Evolutionary conservation across 2,329 filamentous ascomycete genomes (phyloP).

Genomic region (Arthrobotrys entomopaga): DNA sequence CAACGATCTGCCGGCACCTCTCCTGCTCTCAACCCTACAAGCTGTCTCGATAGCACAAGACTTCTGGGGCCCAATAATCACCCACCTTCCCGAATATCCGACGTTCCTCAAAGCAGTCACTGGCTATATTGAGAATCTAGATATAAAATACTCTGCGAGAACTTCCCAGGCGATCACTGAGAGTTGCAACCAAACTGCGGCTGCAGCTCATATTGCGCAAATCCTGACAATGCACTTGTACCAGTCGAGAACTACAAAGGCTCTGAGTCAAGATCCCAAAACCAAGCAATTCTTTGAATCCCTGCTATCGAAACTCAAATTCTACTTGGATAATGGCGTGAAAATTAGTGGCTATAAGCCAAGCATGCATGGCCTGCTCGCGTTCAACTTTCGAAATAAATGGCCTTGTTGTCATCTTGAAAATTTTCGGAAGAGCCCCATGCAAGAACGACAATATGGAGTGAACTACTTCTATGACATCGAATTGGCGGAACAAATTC

Average conservation of each 20-base stretch:
- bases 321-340: slow-evolving; percentile 81
- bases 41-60: slow-evolving; percentile 91
- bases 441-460: slow-evolving; percentile 75
- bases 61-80: slow-evolving; percentile 94
- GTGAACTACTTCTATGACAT: slow-evolving; percentile 85
- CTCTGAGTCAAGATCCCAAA: slow-evolving; percentile 71
- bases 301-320: slow-evolving; percentile 78
- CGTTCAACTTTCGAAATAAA: slow-evolving; percentile 81
- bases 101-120: slow-evolving; percentile 78
- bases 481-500: slow-evolving; percentile 76
- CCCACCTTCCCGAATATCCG: slow-evolving; percentile 77
- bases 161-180: slow-evolving; percentile 61
- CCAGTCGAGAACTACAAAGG: slow-evolving; percentile 69
- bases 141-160: slow-evolving; percentile 58
- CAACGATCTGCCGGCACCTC: slow-evolving; percentile 70
- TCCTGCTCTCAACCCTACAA: slow-evolving; percentile 80
- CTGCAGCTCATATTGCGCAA: slow-evolving; percentile 85
- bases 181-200: slow-evolving; percentile 61
- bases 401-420: slow-evolving; percentile 79
- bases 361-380: slow-evolving; percentile 85
- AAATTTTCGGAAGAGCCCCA: slow-evolving; percentile 79
- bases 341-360: slow-evolving; percentile 84
- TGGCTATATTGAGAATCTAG: slow-evolving; percentile 68
- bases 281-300: slow-evolving; percentile 73
- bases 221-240: slow-evolving; percentile 92